Conservation (phyloP, 495 filamentous ascomycete genomes). For the Platismatia glauca region DNA sequence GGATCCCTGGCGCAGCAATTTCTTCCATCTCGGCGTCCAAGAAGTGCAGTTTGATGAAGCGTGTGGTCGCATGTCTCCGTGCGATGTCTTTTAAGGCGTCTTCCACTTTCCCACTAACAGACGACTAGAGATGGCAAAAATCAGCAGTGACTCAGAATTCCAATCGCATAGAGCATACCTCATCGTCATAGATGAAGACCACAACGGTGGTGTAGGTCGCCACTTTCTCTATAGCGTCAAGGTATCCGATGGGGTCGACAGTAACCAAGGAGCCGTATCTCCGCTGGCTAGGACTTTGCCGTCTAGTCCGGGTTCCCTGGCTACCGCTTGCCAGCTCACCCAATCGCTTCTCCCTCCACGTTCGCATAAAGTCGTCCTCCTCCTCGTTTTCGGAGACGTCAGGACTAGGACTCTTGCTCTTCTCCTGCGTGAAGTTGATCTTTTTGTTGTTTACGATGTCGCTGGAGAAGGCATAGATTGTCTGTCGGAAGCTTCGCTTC, state of each 20-base stretch:
- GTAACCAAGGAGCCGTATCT: slow-evolving; percentile 68
- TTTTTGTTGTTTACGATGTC: slow-evolving; percentile 25
- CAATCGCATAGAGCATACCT: slow-evolving; percentile 42
- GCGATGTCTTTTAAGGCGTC: slow-evolving; percentile 66
- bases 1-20: slow-evolving; percentile 75
- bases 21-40: slow-evolving; percentile 92
- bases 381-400: slow-evolving; percentile 44
- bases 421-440: slow-evolving; percentile 36
- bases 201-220: slow-evolving; percentile 77
- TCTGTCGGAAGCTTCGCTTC: slow-evolving; percentile 50
- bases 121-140: slow-evolving; percentile 43
- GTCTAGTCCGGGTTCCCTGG: slow-evolving; percentile 41
- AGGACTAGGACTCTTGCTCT: slow-evolving; percentile 34
- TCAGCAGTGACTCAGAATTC: not conserved
- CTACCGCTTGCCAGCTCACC: slow-evolving; percentile 60
- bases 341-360: slow-evolving; percentile 74
- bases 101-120: slow-evolving; percentile 67
- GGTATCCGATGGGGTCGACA: slow-evolving; percentile 84
- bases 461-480: slow-evolving; percentile 34
- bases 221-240: slow-evolving; percentile 91
- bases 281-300: slow-evolving; percentile 58
- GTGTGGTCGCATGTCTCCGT: slow-evolving; percentile 54
- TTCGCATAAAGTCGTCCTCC: slow-evolving; percentile 72
- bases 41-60: slow-evolving; percentile 86
- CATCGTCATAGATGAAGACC: slow-evolving; percentile 85